Conservation (phyloP, 2,329 filamentous ascomycete species). For the Graphium sp. region DNA sequence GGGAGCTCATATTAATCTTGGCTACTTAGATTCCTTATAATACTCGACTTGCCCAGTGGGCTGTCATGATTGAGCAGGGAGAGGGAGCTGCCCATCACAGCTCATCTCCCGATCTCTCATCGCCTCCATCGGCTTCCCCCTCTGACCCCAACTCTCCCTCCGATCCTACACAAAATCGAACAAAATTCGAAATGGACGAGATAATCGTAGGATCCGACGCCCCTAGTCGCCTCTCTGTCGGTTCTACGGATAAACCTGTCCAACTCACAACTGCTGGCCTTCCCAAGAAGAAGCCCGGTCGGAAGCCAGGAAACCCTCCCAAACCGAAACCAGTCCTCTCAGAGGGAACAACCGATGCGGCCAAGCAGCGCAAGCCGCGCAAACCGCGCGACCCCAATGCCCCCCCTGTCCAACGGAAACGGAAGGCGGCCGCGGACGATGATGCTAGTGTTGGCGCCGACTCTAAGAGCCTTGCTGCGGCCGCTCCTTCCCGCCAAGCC, state of each 20-base stretch:
- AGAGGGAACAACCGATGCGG: conserved; percentile 18
- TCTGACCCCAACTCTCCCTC: conserved; percentile 30
- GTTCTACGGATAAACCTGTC: conserved; percentile 22
- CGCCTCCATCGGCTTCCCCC: conserved; percentile 30
- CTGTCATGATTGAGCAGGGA: too few relatives aligned
- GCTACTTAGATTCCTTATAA: conserved; percentile 7
- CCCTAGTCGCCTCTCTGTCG: conserved; percentile 10
- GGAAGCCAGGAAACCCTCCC: conserved; percentile 42
- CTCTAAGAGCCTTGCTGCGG: conserved; percentile 15
- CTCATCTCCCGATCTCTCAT: conserved; percentile 32
- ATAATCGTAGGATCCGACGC: conserved; percentile 26
- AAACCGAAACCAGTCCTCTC: conserved; percentile 24
- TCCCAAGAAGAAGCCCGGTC: conserved; percentile 46
- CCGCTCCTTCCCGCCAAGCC: conserved; percentile 15
- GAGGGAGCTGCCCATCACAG: conserved; percentile 24
- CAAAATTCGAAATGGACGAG: conserved; percentile 27
- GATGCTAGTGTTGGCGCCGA: conserved; percentile 18
- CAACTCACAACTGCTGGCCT: conserved; percentile 39
- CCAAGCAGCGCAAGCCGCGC: conserved; percentile 33
- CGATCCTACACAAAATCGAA: conserved; percentile 8
- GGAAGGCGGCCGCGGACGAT: conserved; percentile 27
- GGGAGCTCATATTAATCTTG: conserved; percentile 4
- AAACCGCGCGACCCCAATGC: conserved; percentile 45
- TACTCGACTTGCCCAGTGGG: conserved; percentile 15
- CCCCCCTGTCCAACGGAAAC: conserved; percentile 33